phyloP scores from a whole-genome alignment of 225 moss, liverwort and hornwort genomes.

The Climacium dendroides region DNA sequence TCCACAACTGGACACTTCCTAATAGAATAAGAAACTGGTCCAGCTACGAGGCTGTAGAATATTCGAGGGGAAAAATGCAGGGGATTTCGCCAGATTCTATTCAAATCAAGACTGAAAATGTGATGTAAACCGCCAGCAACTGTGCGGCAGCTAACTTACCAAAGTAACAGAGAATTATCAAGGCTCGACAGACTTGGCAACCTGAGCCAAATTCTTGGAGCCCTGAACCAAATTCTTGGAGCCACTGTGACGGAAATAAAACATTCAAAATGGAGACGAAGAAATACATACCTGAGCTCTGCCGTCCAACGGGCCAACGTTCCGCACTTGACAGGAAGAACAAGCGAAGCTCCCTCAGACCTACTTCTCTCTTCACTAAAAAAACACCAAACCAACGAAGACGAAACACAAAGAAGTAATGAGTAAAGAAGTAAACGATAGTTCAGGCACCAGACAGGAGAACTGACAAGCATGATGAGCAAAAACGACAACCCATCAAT shows the following conservation, averaged over 20 bases:
- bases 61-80: too few species aligned
- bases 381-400: too few species aligned
- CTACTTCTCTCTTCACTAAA: neutral
- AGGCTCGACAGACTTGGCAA: neutral
- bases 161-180: neutral
- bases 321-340: neutral
- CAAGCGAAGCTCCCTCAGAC: neutral
- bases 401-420: too few species aligned
- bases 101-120: neutral
- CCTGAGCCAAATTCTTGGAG: too few species aligned
- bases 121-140: too few species aligned
- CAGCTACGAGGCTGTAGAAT: neutral
- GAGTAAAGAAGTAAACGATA: too few species aligned
- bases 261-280: accelerated
- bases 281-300: neutral
- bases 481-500: too few species aligned
- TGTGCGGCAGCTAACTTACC: neutral
- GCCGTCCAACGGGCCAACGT: too few species aligned
- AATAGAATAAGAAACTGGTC: neutral
- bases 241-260: too few species aligned
- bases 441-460: too few species aligned
- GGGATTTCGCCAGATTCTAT: accelerated
- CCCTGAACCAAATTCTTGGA: neutral
- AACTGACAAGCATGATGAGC: too few species aligned
- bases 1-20: neutral